A percentile compares a stretch with the other conserved stretches of the same genome.
These are phyloP conservation scores for Ceratobasidium sp. DNA, from an alignment of 1,284 basidiomycete species.

Conservation along the genomic window DNA sequence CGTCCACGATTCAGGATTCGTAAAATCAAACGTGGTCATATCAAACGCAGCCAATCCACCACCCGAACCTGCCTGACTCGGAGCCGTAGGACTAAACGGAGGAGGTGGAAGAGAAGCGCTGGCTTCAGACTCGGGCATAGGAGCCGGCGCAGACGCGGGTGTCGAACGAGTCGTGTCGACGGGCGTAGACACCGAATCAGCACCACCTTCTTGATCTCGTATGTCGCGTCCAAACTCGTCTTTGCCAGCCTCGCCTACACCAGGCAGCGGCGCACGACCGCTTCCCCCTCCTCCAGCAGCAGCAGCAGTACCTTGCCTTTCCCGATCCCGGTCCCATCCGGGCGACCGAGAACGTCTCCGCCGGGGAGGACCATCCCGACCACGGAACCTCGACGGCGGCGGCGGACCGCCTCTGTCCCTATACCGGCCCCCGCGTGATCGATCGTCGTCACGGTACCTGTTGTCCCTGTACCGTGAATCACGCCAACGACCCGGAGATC, in stretches of 20 bases:
- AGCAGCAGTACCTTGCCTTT: neutral
- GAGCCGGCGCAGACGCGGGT: neutral
- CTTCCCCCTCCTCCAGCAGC: constrained; percentile 2
- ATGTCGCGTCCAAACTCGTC: constrained; percentile 37
- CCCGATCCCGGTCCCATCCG: neutral
- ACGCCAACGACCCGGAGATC: constrained; percentile 2
- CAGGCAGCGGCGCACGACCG: constrained; percentile 23
- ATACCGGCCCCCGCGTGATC: neutral
- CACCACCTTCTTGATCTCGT: neutral
- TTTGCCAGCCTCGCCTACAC: constrained; percentile 21
- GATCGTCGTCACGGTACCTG: constrained; percentile 23
- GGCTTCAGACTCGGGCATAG: neutral
- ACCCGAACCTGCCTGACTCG: neutral
- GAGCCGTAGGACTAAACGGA: neutral
- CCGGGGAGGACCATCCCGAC: neutral
- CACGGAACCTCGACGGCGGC: neutral
- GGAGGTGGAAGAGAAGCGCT: neutral
- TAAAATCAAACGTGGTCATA: constrained; percentile 34
- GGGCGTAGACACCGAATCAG: neutral
- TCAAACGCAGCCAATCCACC: constrained; percentile 31
- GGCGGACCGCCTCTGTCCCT: neutral
- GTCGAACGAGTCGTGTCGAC: neutral
- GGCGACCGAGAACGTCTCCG: constrained; percentile 32
- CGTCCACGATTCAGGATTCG: constrained; percentile 37
- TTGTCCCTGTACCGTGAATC: neutral